phyloP scores from a whole-genome alignment of 495 filamentous ascomycete species.

The Penicillium chermesinum region DNA sequence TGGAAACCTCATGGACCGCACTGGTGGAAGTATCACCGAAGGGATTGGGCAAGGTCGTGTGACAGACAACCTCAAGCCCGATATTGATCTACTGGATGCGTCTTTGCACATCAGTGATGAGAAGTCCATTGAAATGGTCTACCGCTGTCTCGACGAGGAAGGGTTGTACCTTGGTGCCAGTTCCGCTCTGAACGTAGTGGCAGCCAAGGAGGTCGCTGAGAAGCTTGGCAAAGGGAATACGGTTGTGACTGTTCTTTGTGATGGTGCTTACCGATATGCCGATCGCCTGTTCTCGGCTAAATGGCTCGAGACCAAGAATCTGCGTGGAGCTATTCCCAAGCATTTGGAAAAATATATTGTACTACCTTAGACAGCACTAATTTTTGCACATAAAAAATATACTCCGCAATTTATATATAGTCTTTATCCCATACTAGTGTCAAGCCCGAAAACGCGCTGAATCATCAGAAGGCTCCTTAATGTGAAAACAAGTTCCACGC shows the following conservation, averaged over 20 bases:
- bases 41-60: conserved; percentile 97
- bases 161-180: conserved; percentile 94
- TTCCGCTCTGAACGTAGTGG: conserved; percentile 88
- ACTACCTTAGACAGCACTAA: conserved; percentile 54
- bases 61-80: conserved; percentile 84
- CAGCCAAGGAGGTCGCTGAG: conserved; percentile 90
- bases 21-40: conserved; percentile 88
- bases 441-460: too few relatives aligned
- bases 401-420: too few relatives aligned
- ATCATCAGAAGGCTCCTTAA: too few relatives aligned
- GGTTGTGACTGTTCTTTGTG: conserved; percentile 88
- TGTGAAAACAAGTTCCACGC: too few relatives aligned
- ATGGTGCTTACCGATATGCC: conserved; percentile 94
- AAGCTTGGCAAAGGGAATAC: conserved; percentile 84
- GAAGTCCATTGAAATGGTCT: conserved; percentile 97
- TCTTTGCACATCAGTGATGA: conserved; percentile 82
- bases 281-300: conserved; percentile 84
- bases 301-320: conserved; percentile 82
- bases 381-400: too few relatives aligned
- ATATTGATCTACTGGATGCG: conserved; percentile 81
- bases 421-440: too few relatives aligned
- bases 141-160: conserved; percentile 93
- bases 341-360: conserved; percentile 90
- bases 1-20: conserved; percentile 74
- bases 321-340: conserved; percentile 77